Evolutionary conservation across 2,329 filamentous ascomycete species (phyloP), one percentile per base, ranked within the genome.

Genomic region (Tetracladium maxilliforme): DNA sequence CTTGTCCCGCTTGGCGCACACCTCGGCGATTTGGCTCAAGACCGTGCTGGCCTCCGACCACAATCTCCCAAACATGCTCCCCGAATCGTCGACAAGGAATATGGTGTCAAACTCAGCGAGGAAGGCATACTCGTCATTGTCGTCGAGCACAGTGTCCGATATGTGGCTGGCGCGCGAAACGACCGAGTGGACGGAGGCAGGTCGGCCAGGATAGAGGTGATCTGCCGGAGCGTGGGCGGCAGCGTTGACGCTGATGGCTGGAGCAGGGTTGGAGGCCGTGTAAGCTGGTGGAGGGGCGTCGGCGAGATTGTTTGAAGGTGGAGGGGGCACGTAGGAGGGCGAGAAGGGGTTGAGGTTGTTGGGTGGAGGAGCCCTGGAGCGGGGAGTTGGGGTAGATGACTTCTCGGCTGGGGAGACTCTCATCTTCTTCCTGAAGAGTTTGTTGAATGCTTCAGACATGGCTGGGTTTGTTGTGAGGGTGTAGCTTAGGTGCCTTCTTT

Each of bases 31-130:
- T 23, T 70, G 61, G 16, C 63, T 53, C 3, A 95, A 64, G 2
- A 78, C 81, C 7, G 64, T 56, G 14, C 63, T 54, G 1, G 81
- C 80, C 47, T 94, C 80, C 9, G 54, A 48, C 87, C 87, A 95
- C 13, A 63, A 65, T n/a, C 55, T 44, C 10, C 77, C 81, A 2
- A 59, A 56, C 87, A 95, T 95, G 38, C 77, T 86, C 5, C 71
- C 70, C n/a, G 76, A 84, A 55, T 95, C 87, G 44, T 95, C 87
- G 43, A 95, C 82, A 2, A 95, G 53, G 46, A 95, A 86, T 28
- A 87, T 54, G 16, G 84, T 94, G 52, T 95, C 83, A 44, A 93
- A 94, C 10, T 61, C 61, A 21, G 53, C 47, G 5, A 95, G 70
- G 44, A 92, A 92, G 3, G 71, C 64, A 44, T 81, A 90, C 3